phyloP scores from a whole-genome alignment of 2,329 filamentous ascomycete genomes.

The Mariannaea sp. region DNA sequence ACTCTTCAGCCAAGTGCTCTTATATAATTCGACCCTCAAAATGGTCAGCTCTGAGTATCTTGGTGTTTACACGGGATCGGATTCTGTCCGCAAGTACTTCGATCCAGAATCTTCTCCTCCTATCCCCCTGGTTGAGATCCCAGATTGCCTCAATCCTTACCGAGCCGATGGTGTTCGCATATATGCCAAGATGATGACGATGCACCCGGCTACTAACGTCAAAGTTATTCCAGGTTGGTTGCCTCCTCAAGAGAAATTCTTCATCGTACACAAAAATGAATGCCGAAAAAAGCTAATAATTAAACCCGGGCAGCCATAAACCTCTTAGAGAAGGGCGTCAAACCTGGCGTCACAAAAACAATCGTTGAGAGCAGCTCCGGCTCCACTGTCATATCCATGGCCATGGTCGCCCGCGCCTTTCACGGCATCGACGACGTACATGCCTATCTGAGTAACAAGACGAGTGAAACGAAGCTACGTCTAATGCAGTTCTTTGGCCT shows the following conservation, averaged over 20 bases:
- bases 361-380: constrained; percentile 66
- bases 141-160: constrained; percentile 60
- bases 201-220: constrained; percentile 65
- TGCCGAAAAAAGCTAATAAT: too few relatives aligned
- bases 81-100: constrained; percentile 62
- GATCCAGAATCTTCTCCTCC: constrained; percentile 61
- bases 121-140: constrained; percentile 64
- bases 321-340: constrained; percentile 53
- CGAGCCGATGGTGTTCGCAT: constrained; percentile 62
- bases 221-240: constrained; percentile 62
- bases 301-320: constrained; percentile 44
- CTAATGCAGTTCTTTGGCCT: constrained; percentile 44
- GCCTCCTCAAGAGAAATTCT: neutral
- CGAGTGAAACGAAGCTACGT: constrained; percentile 39
- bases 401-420: constrained; percentile 42
- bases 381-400: constrained; percentile 65
- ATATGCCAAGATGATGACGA: constrained; percentile 68
- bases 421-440: constrained; percentile 47
- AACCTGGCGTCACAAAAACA: constrained; percentile 52
- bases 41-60: constrained; percentile 38
- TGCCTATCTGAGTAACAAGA: constrained; percentile 57
- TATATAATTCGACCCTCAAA: constrained; percentile 19
- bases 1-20: constrained; percentile 5
- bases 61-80: constrained; percentile 61
- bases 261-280: neutral